Evolutionary conservation across 1,139 yeast genomes (phyloP), one percentile per base, ranked within the genome.

Genomic region (Geotrichum reessii): DNA sequence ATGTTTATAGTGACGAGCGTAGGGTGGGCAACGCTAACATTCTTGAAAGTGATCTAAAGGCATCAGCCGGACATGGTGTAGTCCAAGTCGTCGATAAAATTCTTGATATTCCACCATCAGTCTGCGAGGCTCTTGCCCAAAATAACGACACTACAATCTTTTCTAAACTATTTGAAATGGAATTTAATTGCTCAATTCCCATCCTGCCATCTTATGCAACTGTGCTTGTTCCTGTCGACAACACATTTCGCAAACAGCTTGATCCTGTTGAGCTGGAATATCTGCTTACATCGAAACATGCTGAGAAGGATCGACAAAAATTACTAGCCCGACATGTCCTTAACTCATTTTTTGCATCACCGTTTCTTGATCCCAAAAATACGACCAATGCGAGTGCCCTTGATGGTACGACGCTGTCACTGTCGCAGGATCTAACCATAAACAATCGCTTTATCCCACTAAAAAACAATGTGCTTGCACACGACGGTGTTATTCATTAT

Each of bases 51-150:
- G 90, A 90, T 68, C 70, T 85, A 50, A 74, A 74, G 59, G 95
- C 96, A 1, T 80, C 81, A 50, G 82, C 85, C 57, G 87, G 85
- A 64, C 77, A 84, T 63, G 86, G 96, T 0, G 82, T 82, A 28
- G 84, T 92, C 8, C 95, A 89, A 62, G 93, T 90, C 0, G 76
- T 89, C 2, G 86, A 85, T 62, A 67, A 74, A 11, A 67, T 85
- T 5, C 67, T 87, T 5, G 75, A 76, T 0, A 56, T 74, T 1
- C 81, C 83, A 48, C 75, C 75, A 1, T 62, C 76, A 1, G 57
- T 81, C 33, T 78, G 86, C 65, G 77, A 78, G 3, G 66, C 75
- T 11, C 63, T 82, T 12, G 66, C 71, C 58, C 64, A 53, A 31
- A 58, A 60, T 47, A 59, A 53, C 3, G 63, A 68, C 12, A 63